These are phyloP conservation scores for Ilex paraguariensis DNA, from an alignment of 305 asterid species.

Conservation along the genomic window DNA sequence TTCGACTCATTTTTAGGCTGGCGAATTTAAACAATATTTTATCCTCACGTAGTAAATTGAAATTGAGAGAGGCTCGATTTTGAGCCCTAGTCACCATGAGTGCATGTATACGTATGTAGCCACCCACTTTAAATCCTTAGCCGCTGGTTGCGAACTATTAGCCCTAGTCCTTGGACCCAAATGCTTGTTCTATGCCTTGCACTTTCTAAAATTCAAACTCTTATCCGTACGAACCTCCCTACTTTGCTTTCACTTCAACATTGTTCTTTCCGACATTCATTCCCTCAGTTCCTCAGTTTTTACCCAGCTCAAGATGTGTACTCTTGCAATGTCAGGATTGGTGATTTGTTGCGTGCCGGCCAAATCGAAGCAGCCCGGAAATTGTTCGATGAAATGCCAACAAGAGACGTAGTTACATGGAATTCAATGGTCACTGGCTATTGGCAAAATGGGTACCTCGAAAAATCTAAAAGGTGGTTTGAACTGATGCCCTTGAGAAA, in stretches of 20 bases:
- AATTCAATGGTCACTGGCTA: slow-evolving; percentile 18
- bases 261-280: background rate
- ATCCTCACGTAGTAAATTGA: no score
- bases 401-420: slow-evolving; percentile 13
- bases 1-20: no score
- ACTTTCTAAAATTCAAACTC: background rate
- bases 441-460: slow-evolving; percentile 17
- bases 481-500: slow-evolving; percentile 13
- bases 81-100: no score
- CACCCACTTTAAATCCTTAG: no score
- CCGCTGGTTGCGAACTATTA: no score
- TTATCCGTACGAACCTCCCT: background rate
- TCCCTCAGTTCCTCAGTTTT: background rate
- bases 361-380: slow-evolving; percentile 9
- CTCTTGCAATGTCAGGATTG: slow-evolving; percentile 10
- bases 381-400: slow-evolving; percentile 18
- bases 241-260: background rate
- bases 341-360: background rate
- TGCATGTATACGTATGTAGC: no score
- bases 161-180: no score
- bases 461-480: slow-evolving; percentile 9
- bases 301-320: slow-evolving; percentile 6
- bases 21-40: no score
- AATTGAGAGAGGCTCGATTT: no score
- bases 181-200: no score